Conservation (phyloP, 768 basidiomycete species). For the Podaxis sp. region DNA sequence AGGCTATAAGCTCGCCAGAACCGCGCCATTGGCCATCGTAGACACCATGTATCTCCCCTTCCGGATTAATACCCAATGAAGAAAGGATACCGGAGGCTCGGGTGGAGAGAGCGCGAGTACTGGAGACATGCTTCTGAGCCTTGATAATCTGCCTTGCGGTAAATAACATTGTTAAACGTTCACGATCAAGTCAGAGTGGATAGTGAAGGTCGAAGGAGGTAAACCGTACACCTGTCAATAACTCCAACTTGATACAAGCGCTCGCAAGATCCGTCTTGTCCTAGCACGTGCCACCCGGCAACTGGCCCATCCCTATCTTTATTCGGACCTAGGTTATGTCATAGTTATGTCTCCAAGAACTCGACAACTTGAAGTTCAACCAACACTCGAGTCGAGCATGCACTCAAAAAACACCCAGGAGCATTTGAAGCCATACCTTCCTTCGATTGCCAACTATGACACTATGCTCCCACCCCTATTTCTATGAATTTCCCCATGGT, state of each 20-base stretch:
- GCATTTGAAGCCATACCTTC: not conserved
- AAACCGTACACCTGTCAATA: not conserved
- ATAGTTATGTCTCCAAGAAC: not conserved
- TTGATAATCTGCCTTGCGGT: slow-evolving; percentile 2
- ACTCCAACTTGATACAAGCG: slow-evolving; percentile 4
- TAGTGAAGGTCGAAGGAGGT: not conserved
- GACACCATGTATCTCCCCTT: slow-evolving; percentile 65
- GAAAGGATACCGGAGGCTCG: slow-evolving; percentile 69
- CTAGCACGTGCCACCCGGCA: slow-evolving; percentile 10
- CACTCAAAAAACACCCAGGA: not conserved
- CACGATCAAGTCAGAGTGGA: not conserved
- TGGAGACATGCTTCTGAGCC: not conserved
- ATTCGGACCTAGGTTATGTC: not conserved
- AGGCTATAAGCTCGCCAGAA: slow-evolving; percentile 65
- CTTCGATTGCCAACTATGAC: not conserved
- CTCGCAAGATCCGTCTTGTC: slow-evolving; percentile 11
- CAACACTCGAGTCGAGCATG: not conserved
- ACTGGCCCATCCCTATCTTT: not conserved
- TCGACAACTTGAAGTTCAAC: not conserved
- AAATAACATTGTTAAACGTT: slow-evolving; percentile 3
- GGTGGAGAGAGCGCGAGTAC: slow-evolving; percentile 53
- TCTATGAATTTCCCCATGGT: not conserved
- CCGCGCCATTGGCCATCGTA: slow-evolving; percentile 85
- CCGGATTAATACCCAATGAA: slow-evolving; percentile 57
- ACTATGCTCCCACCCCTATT: slow-evolving; percentile 2